These are phyloP conservation scores for Botrytis deweyae DNA, from an alignment of 2,329 filamentous ascomycete genomes.

Conservation along the genomic window DNA sequence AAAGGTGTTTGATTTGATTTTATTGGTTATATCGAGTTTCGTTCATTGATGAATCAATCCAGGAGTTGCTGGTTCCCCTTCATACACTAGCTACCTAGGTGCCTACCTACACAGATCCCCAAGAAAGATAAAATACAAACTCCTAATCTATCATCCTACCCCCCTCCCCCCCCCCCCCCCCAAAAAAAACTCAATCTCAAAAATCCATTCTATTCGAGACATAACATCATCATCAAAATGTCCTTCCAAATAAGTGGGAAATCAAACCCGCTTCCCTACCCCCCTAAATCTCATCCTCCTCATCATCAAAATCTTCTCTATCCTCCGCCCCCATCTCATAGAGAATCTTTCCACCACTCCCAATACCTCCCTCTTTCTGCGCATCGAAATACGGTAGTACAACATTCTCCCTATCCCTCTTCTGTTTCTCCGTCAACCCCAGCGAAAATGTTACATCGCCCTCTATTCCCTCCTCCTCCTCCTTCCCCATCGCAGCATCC, in stretches of 20 bases:
- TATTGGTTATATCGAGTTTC: too few relatives aligned
- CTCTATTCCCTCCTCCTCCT: conserved; percentile 45
- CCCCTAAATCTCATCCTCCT: conserved; percentile 56
- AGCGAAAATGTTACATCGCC: conserved; percentile 80
- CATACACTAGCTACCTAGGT: too few relatives aligned
- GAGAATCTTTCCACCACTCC: conserved; percentile 87
- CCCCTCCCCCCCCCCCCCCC: neutral
- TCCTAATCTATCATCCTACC: neutral
- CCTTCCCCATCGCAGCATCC: conserved; percentile 40
- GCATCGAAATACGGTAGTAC: conserved; percentile 96
- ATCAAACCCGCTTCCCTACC: neutral
- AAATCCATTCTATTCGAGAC: neutral
- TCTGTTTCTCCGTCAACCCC: conserved; percentile 86
- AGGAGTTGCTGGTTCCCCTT: too few relatives aligned
- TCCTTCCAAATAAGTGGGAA: neutral
- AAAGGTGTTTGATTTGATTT: too few relatives aligned
- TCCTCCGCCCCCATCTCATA: conserved; percentile 98
- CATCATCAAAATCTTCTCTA: conserved; percentile 94
- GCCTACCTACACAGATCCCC: neutral
- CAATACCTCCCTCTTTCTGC: conserved; percentile 73
- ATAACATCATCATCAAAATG: neutral
- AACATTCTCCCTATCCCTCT: conserved; percentile 80
- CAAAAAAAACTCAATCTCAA: neutral
- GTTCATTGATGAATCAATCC: too few relatives aligned
- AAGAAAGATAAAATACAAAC: neutral